phyloP scores from a whole-genome alignment of 1,139 yeast species.

The Yamadazyma sp. region DNA sequence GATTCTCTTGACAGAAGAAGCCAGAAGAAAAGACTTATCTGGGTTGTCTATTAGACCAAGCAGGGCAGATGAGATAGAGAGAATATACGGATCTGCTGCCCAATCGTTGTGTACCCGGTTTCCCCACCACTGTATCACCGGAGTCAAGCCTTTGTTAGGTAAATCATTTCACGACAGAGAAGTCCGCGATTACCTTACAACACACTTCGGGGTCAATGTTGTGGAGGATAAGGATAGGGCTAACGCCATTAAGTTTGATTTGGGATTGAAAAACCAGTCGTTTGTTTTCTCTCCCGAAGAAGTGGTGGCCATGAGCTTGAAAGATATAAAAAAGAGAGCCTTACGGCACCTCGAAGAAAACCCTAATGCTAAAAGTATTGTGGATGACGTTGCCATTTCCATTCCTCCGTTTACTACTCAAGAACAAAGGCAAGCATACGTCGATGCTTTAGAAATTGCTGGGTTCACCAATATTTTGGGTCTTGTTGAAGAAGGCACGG shows the following conservation, averaged over 20 bases:
- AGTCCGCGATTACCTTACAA: constrained; percentile 42
- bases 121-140: constrained; percentile 69
- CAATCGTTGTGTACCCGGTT: constrained; percentile 68
- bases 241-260: constrained; percentile 56
- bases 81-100: constrained; percentile 79
- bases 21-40: constrained; percentile 84
- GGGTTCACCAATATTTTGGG: constrained; percentile 61
- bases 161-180: constrained; percentile 49
- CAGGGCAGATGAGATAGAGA: constrained; percentile 51
- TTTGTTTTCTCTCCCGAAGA: constrained; percentile 62
- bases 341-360: constrained; percentile 34
- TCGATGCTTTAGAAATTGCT: constrained; percentile 73
- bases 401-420: constrained; percentile 73
- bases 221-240: constrained; percentile 38
- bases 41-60: constrained; percentile 65
- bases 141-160: constrained; percentile 73
- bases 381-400: constrained; percentile 70
- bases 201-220: constrained; percentile 64
- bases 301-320: constrained; percentile 76
- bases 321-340: constrained; percentile 68
- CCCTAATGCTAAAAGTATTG: constrained; percentile 32
- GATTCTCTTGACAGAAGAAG: constrained; percentile 82
- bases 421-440: constrained; percentile 66
- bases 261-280: constrained; percentile 46
- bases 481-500: constrained; percentile 84